Conservation (phyloP, 495 filamentous ascomycete genomes). For the Aspergillus cristatus region DNA sequence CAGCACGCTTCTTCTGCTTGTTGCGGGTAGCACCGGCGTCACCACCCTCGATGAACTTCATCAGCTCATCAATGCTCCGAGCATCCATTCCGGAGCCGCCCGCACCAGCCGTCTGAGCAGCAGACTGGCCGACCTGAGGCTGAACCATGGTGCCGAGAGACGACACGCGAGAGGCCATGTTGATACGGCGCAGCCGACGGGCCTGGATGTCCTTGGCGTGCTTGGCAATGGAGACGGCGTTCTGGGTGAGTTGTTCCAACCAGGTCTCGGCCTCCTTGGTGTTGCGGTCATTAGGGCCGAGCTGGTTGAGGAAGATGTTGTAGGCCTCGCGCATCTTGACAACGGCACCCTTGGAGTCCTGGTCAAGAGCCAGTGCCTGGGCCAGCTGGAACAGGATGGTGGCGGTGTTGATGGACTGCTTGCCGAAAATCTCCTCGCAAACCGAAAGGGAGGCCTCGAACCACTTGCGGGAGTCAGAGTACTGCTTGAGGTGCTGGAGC, state of each 20-base stretch:
- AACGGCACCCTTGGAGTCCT: conserved; percentile 84
- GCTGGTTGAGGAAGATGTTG: conserved; percentile 79
- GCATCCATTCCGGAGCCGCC: conserved; percentile 47
- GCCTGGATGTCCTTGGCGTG: conserved; percentile 79
- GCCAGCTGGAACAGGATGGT: conserved; percentile 95
- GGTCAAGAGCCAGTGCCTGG: conserved; percentile 85
- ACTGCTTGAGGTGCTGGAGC: conserved; percentile 88
- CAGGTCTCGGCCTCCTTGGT: conserved; percentile 91
- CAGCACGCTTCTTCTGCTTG: conserved; percentile 56
- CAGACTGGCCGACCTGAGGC: conserved; percentile 46
- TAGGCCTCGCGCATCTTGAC: conserved; percentile 89
- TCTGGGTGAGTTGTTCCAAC: conserved; percentile 93
- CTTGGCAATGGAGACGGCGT: conserved; percentile 86
- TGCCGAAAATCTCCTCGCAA: conserved; percentile 80
- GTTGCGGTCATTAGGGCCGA: conserved; percentile 84
- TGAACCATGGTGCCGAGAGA: conserved; percentile 43
- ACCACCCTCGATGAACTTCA: conserved; percentile 78
- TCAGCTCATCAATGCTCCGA: conserved; percentile 73
- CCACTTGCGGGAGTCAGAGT: conserved; percentile 87
- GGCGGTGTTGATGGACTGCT: conserved; percentile 83
- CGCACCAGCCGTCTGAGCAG: conserved; percentile 33
- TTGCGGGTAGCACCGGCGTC: conserved; percentile 46
- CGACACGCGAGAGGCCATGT: conserved; percentile 45
- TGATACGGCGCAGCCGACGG: conserved; percentile 52
- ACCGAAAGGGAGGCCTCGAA: conserved; percentile 86